Base-by-base conservation (phyloP, 345 rosid species). In the Rhizophora mangle region DNA sequence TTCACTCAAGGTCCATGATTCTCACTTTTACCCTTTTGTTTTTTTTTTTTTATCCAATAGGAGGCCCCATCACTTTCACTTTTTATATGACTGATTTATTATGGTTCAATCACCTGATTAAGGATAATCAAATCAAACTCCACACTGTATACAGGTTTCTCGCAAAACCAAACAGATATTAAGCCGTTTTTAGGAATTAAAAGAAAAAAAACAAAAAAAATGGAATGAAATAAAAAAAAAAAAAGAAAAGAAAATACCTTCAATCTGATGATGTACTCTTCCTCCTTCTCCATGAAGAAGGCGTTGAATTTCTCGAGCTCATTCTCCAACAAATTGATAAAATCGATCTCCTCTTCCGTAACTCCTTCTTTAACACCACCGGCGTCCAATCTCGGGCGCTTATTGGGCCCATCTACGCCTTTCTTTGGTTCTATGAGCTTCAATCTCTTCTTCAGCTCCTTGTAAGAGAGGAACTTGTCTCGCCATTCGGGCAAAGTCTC, bases 401-500 rank as follows among this genome's bases (percentile, higher is more conserved):
- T 74, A 29, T 22, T 56, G 27, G 34, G 59, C 52, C 90, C 91
- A 67, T 90, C 82, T 19, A 79, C 86, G 15, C 75, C 80, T 52
- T 55, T 74, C 32, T 60, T 72, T 1, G 87, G 92, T 54, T 87
- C 88, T 65, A 91, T 72, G 22, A 87, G 83, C 86, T 94, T 94
- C 68, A 94, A 71, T 65, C 76, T 77, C 89, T 94, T 91, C 84
- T 94, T 94, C 72, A 94, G 86, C n/a, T 86, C 93, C 82, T 91
- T 94, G 83, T 94, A 94, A 21, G 98, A 91, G 60, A 94, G 84
- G 52, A 94, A 94, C 74, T 94, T 86, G 79, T 91, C 96, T 47
- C 91, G 83, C 98, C 98, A 94, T 62, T 89, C 96, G 1, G 98
- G 98, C 56, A 89, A 74, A 18, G 97, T 91, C 75, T 94, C 96